Conservation (phyloP, 2,329 filamentous ascomycete species). For the Xylariaceae sp. region DNA sequence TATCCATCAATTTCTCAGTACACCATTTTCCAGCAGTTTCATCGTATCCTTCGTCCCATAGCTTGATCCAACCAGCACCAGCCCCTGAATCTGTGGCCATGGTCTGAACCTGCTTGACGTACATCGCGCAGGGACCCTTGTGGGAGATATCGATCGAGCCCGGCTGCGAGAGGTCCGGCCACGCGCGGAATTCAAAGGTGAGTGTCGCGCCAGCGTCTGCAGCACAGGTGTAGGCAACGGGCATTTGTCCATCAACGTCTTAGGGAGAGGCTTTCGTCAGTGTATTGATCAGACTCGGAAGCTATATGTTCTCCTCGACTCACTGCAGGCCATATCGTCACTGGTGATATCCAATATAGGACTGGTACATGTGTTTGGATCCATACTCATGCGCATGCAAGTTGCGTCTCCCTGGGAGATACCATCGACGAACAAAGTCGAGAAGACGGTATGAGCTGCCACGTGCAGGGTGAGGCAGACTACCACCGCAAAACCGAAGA, state of each 20-base stretch:
- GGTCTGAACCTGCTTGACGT: constrained; percentile 65
- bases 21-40: constrained; percentile 57
- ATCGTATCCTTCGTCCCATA: constrained; percentile 67
- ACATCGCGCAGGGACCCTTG: constrained; percentile 61
- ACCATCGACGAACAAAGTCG: constrained; percentile 59
- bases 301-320: constrained; percentile 29
- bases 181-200: constrained; percentile 64
- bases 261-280: too few species aligned
- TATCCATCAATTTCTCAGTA: constrained; percentile 62
- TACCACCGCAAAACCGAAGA: constrained; percentile 33
- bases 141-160: constrained; percentile 53
- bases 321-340: constrained; percentile 68
- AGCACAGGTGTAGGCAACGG: constrained; percentile 48
- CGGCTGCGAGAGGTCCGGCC: constrained; percentile 50
- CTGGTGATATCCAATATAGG: constrained; percentile 57
- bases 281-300: constrained; percentile 17
- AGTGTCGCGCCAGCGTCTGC: constrained; percentile 51
- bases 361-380: constrained; percentile 47
- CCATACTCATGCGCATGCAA: constrained; percentile 63
- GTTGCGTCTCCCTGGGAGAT: constrained; percentile 65
- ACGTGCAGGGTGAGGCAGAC: constrained; percentile 34
- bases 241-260: constrained; percentile 42
- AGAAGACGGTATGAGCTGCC: constrained; percentile 59
- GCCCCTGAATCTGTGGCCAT: constrained; percentile 49
- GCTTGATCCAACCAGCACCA: constrained; percentile 74